Percentiles rank a stretch among this genome's conserved stretches.
These are phyloP conservation scores for Colletotrichum sublineola DNA, from an alignment of 2,329 filamentous ascomycete genomes.

Conservation along the genomic window DNA sequence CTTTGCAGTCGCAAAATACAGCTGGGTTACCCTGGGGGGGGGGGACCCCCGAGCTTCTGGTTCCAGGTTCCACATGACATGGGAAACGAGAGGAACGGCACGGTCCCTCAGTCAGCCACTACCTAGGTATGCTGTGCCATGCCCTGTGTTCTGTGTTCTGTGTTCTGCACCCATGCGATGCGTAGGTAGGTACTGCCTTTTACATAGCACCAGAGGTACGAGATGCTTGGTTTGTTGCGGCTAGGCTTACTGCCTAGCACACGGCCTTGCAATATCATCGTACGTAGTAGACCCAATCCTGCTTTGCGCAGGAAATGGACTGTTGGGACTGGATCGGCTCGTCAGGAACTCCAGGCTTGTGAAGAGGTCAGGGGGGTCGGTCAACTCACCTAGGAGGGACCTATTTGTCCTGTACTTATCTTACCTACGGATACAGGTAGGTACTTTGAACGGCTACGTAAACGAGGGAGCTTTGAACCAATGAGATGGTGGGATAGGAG, in stretches of 20 bases:
- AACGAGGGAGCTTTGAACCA: slow-evolving; percentile 5
- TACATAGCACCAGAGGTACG: too few species aligned
- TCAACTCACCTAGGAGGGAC: too few species aligned
- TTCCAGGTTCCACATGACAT: not conserved
- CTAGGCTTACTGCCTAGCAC: too few species aligned
- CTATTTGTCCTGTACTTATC: too few species aligned
- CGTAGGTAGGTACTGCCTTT: too few species aligned
- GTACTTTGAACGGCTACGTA: too few species aligned
- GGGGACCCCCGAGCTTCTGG: not conserved
- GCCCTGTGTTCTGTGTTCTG: too few species aligned
- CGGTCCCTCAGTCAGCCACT: not conserved
- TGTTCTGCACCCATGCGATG: not conserved
- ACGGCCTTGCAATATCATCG: too few species aligned
- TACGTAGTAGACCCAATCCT: not conserved
- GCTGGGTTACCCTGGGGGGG: not conserved
- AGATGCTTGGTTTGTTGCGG: too few species aligned
- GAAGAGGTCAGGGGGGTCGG: slow-evolving; percentile 20
- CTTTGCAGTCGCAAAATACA: slow-evolving; percentile 28
- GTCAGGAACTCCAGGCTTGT: slow-evolving; percentile 26
- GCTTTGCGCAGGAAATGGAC: slow-evolving; percentile 21
- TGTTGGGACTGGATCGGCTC: not conserved
- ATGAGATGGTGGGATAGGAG: not conserved
- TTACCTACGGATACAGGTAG: too few species aligned
- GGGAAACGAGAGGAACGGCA: not conserved
- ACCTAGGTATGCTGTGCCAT: too few species aligned